Conservation (phyloP, 2,329 filamentous ascomycete species). For the Fusarium sp. region DNA sequence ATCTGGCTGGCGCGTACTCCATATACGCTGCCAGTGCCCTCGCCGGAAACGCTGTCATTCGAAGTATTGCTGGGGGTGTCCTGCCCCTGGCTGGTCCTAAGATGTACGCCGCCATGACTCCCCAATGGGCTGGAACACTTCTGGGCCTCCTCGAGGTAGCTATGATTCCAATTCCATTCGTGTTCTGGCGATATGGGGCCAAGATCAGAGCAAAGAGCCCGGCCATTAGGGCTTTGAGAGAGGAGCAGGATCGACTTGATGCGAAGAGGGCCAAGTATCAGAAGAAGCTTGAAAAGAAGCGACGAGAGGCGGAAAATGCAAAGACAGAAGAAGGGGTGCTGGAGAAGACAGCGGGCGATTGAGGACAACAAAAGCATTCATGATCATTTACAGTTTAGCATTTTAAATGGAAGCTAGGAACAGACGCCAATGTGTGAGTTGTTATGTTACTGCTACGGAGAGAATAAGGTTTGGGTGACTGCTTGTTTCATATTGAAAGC, state of each 20-base stretch:
- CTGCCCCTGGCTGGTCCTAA: constrained; percentile 79
- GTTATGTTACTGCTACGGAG: background rate
- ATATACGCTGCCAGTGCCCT: constrained; percentile 86
- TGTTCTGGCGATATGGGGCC: constrained; percentile 76
- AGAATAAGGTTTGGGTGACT: background rate
- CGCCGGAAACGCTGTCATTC: constrained; percentile 81
- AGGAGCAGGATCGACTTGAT: constrained; percentile 56
- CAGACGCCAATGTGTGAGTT: background rate
- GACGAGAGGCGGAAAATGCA: constrained; percentile 4
- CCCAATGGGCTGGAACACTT: constrained; percentile 83
- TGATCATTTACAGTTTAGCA: background rate
- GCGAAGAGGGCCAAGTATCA: constrained; percentile 49
- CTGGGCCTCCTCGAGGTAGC: constrained; percentile 78
- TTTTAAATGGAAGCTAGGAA: background rate
- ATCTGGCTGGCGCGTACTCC: constrained; percentile 81
- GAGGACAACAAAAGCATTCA: background rate
- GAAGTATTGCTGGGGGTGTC: constrained; percentile 79
- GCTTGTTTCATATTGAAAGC: background rate
- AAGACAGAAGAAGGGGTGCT: constrained; percentile 20
- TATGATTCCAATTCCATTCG: constrained; percentile 82
- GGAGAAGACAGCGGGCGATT: constrained; percentile 1
- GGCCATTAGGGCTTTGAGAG: constrained; percentile 58
- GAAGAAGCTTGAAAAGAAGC: constrained; percentile 39
- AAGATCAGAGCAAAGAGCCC: constrained; percentile 64
- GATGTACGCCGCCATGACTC: constrained; percentile 76